A percentile compares a stretch with the other conserved stretches of the same genome.
Evolutionary conservation across 352 stramenopile genomes (phyloP).

Genomic region (Globisporangium apiculatum): DNA sequence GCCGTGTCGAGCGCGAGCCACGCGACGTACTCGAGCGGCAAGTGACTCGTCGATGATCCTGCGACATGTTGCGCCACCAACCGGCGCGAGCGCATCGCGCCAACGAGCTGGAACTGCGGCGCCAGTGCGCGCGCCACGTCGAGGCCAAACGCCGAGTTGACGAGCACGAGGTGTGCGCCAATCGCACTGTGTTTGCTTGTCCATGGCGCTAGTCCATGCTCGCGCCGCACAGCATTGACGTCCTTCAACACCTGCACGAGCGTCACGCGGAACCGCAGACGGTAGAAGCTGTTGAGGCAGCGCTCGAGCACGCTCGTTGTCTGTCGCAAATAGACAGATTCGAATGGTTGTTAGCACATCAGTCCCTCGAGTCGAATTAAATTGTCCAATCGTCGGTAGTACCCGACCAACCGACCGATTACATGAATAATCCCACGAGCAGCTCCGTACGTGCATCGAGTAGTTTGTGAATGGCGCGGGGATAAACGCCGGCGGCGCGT

Average conservation of each 20-base stretch:
- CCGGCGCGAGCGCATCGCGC: slow-evolving; percentile 34
- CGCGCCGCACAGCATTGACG: slow-evolving; percentile 48
- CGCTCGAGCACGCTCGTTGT: slow-evolving; percentile 66
- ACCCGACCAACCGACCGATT: too few species aligned
- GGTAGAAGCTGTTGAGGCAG: slow-evolving; percentile 74
- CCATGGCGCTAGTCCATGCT: slow-evolving; percentile 42
- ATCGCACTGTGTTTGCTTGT: slow-evolving; percentile 47
- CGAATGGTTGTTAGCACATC: not conserved
- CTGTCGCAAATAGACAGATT: slow-evolving; percentile 15
- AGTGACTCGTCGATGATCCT: not conserved
- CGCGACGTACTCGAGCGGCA: slow-evolving; percentile 25
- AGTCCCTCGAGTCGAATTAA: too few species aligned
- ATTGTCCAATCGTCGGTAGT: too few species aligned
- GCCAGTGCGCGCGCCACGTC: slow-evolving; percentile 68
- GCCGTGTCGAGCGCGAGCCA: slow-evolving; percentile 28
- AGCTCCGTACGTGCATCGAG: slow-evolving; percentile 47
- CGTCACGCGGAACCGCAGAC: slow-evolving; percentile 62
- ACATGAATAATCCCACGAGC: too few species aligned
- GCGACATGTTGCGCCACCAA: not conserved
- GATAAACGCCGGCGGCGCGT: slow-evolving; percentile 72
- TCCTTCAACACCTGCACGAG: slow-evolving; percentile 57
- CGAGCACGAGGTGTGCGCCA: slow-evolving; percentile 59
- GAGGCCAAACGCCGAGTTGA: slow-evolving; percentile 79
- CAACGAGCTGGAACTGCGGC: slow-evolving; percentile 74
- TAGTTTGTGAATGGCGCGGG: slow-evolving; percentile 79